Percentiles rank a stretch among this genome's conserved stretches.
These are phyloP conservation scores for Batkoa obscura DNA, from an alignment of 371 early-diverging fungal species.

Conservation along the genomic window DNA sequence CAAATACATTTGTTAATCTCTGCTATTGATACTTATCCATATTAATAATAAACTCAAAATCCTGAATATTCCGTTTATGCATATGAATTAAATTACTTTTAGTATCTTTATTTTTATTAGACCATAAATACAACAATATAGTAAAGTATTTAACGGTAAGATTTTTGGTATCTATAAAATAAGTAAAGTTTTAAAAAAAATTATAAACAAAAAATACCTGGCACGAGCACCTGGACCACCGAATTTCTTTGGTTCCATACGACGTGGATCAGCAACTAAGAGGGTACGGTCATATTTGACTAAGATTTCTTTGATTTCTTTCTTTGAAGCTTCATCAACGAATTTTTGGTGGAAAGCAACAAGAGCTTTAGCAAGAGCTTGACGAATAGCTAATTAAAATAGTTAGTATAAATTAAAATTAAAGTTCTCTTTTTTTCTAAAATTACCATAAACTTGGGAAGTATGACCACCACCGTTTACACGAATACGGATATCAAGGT, in stretches of 20 bases:
- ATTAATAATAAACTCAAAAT: no score
- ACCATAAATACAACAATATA: no score
- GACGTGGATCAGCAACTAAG: slow-evolving; percentile 98
- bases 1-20: no score
- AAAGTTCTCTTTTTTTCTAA: no score
- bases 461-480: slow-evolving; percentile 97
- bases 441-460: slow-evolving; percentile 54
- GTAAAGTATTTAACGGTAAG: slow-evolving; percentile 66
- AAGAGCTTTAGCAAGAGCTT: slow-evolving; percentile 98
- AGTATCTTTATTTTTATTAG: no score
- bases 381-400: slow-evolving; percentile 70
- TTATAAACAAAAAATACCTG: slow-evolving; percentile 26
- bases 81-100: no score
- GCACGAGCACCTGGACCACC: slow-evolving; percentile 99
- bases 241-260: slow-evolving; percentile 99
- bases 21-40: no score
- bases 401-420: no score
- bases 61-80: no score
- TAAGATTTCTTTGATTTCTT: slow-evolving; percentile 94
- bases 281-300: slow-evolving; percentile 96
- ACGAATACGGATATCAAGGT: slow-evolving; percentile 94
- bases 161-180: slow-evolving; percentile 67
- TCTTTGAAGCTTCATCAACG: slow-evolving; percentile 98
- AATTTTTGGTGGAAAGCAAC: slow-evolving; percentile 99
- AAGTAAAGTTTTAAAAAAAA: background rate